Evolutionary conservation across 2,329 filamentous ascomycete genomes (phyloP).

Genomic region (Septoria petroselini): DNA sequence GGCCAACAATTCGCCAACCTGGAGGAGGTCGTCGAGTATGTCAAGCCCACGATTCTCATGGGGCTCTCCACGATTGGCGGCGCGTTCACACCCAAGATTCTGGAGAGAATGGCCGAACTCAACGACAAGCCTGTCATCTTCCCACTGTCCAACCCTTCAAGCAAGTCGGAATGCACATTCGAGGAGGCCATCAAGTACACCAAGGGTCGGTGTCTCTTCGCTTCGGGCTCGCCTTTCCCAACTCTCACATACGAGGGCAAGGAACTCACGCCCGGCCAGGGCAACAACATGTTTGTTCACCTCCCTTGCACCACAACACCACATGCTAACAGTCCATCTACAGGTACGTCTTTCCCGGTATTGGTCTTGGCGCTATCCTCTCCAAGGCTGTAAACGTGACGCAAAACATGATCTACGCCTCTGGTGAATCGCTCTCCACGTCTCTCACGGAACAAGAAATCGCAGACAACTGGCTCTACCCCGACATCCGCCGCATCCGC

Average conservation of each 20-base stretch:
- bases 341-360: slow-evolving; percentile 87
- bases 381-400: slow-evolving; percentile 83
- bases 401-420: slow-evolving; percentile 95
- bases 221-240: slow-evolving; percentile 89
- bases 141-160: slow-evolving; percentile 91
- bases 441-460: slow-evolving; percentile 79
- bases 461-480: slow-evolving; percentile 78
- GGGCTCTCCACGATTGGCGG: slow-evolving; percentile 92
- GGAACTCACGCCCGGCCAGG: slow-evolving; percentile 53
- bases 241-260: slow-evolving; percentile 53
- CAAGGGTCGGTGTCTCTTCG: slow-evolving; percentile 78
- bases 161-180: slow-evolving; percentile 96
- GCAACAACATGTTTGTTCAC: slow-evolving; percentile 63
- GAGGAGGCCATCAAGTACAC: slow-evolving; percentile 90
- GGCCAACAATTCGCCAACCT: slow-evolving; percentile 70
- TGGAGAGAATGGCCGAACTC: slow-evolving; percentile 57
- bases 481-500: slow-evolving; percentile 83
- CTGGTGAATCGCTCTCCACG: slow-evolving; percentile 74
- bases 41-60: slow-evolving; percentile 91
- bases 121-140: slow-evolving; percentile 75
- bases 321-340: slow-evolving; percentile 5
- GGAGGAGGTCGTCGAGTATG: slow-evolving; percentile 88
- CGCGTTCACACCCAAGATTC: slow-evolving; percentile 83
- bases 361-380: slow-evolving; percentile 89
- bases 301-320: background rate